Conservation (phyloP, 768 basidiomycete genomes). For the Amanita exitialis region DNA sequence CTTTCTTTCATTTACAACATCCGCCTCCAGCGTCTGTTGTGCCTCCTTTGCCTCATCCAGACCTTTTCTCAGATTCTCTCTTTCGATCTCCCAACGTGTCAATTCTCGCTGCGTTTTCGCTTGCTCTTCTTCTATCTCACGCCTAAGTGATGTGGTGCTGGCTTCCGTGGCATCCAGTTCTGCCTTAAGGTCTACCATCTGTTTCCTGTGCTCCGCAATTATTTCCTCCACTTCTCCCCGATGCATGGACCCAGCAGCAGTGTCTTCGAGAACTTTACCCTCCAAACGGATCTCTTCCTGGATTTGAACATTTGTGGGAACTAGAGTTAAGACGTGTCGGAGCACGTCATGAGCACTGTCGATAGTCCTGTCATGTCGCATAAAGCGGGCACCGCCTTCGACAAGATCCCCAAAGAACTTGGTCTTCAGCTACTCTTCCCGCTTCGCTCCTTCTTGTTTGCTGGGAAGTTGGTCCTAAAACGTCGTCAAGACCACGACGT, state of each 20-base stretch:
- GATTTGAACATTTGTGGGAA: conserved; percentile 8
- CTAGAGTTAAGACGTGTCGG: conserved; percentile 15
- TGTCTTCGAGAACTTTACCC: conserved; percentile 21
- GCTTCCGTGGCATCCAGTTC: background rate
- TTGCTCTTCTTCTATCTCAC: background rate
- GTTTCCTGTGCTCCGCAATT: conserved; percentile 20
- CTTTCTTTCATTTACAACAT: background rate
- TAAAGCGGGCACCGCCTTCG: background rate
- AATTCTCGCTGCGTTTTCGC: background rate
- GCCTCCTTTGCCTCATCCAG: background rate
- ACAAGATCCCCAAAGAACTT: conserved; percentile 25
- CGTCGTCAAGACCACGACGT: conserved; percentile 34
- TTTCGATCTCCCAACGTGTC: background rate
- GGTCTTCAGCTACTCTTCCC: conserved; percentile 25
- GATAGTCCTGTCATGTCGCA: background rate
- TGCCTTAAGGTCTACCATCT: conserved; percentile 15
- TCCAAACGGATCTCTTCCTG: conserved; percentile 10
- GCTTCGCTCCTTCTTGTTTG: conserved; percentile 20
- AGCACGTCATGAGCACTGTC: conserved; percentile 13
- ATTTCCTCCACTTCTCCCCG: conserved; percentile 23
- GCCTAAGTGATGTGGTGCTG: background rate
- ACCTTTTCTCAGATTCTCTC: background rate
- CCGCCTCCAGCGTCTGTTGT: background rate
- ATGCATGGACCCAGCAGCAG: conserved; percentile 26
- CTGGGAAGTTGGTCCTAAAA: conserved; percentile 30